These are phyloP conservation scores for Puccinellia tenuiflora DNA, from an alignment of 176 grass and related monocot genomes.

Conservation along the genomic window DNA sequence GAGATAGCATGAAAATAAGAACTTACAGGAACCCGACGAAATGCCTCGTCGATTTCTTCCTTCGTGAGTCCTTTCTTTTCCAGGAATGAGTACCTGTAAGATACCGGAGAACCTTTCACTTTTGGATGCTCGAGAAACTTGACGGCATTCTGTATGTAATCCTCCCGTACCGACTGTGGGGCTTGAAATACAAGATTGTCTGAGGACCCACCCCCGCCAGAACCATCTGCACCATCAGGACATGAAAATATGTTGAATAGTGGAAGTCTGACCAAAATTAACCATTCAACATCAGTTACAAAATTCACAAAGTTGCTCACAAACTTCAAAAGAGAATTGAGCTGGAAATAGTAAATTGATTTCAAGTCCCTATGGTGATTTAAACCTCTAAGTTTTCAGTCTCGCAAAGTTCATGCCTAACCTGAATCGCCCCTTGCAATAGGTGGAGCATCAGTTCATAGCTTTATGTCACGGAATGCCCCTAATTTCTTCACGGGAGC, in stretches of 20 bases:
- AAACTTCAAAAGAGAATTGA: background rate
- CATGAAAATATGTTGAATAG: background rate
- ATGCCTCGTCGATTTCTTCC: conserved; percentile 89
- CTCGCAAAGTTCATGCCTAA: background rate
- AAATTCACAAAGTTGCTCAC: background rate
- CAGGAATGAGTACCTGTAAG: conserved; percentile 70
- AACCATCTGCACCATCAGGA: conserved; percentile 14
- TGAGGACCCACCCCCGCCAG: conserved; percentile 10
- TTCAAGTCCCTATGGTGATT: background rate
- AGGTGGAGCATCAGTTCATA: background rate
- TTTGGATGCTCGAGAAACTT: conserved; percentile 88
- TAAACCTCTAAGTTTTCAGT: background rate
- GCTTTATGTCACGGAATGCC: background rate
- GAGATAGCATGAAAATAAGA: background rate
- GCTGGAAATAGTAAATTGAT: too few species aligned
- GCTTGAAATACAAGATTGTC: conserved; percentile 27
- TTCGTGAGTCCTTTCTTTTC: conserved; percentile 82
- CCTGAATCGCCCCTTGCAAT: background rate
- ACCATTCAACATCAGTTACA: background rate
- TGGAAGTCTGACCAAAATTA: background rate
- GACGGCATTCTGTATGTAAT: conserved; percentile 82
- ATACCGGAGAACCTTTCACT: conserved; percentile 64
- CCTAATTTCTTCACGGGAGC: background rate
- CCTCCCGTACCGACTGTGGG: conserved; percentile 53
- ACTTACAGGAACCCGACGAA: conserved; percentile 74